Percentiles rank a stretch among this genome's conserved stretches.
These are phyloP conservation scores for Clarireedia monteithiana DNA, from an alignment of 2,329 filamentous ascomycete genomes.

Conservation along the genomic window DNA sequence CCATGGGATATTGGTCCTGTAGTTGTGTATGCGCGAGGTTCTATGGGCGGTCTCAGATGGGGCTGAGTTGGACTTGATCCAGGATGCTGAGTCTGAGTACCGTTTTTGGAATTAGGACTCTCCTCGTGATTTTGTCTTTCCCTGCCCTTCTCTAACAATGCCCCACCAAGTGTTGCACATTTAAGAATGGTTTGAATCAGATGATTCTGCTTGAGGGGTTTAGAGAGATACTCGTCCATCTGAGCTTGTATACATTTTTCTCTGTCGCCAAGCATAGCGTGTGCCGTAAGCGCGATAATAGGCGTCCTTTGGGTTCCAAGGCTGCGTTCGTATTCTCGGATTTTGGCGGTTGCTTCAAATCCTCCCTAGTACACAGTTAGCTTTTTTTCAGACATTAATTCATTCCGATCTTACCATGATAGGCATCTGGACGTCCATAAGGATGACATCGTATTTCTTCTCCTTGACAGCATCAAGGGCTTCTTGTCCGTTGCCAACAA, in stretches of 20 bases:
- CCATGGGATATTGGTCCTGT: slow-evolving; percentile 49
- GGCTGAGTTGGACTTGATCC: slow-evolving; percentile 14
- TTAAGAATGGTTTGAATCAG: slow-evolving; percentile 97
- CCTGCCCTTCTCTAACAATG: slow-evolving; percentile 68
- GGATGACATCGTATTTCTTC: slow-evolving; percentile 88
- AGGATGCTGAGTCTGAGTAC: slow-evolving; percentile 8
- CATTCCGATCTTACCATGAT: slow-evolving; percentile 65
- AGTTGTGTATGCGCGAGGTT: slow-evolving; percentile 62
- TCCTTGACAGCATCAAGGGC: slow-evolving; percentile 88
- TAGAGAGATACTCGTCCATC: slow-evolving; percentile 98
- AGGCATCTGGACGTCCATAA: slow-evolving; percentile 99
- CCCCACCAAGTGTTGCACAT: slow-evolving; percentile 84
- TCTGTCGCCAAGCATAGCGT: slow-evolving; percentile 96
- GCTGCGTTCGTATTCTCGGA: slow-evolving; percentile 85
- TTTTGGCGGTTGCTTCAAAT: slow-evolving; percentile 94
- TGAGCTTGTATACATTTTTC: slow-evolving; percentile 98
- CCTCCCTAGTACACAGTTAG: slow-evolving; percentile 60
- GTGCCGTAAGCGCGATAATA: slow-evolving; percentile 92
- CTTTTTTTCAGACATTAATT: neutral
- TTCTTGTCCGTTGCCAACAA: slow-evolving; percentile 91
- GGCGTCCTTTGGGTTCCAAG: slow-evolving; percentile 76
- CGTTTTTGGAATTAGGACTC: slow-evolving; percentile 17
- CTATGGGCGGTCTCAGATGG: slow-evolving; percentile 41
- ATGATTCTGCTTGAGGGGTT: slow-evolving; percentile 92
- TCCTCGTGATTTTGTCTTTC: slow-evolving; percentile 38